Conservation (phyloP, 75 land plant species). For the Selaginella moellendorffii region DNA sequence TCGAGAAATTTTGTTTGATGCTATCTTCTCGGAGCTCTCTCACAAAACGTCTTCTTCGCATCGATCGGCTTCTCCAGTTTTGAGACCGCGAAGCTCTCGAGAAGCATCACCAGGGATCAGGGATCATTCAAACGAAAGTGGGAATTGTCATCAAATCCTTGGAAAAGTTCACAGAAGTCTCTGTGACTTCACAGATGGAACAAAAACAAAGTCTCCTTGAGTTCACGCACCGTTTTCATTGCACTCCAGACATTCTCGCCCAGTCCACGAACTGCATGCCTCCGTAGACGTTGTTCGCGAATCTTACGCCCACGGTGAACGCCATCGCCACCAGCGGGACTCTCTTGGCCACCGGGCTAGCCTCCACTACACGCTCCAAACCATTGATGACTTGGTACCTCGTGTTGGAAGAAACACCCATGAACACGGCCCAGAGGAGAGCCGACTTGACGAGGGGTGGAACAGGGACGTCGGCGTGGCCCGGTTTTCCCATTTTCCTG, state of each 20-base stretch:
- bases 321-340: constrained; percentile 72
- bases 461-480: constrained; percentile 63
- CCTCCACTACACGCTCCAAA: constrained; percentile 71
- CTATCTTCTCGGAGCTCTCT: too few relatives aligned
- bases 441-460: constrained; percentile 83
- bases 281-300: constrained; percentile 82
- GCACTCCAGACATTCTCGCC: constrained; percentile 76
- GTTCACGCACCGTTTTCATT: too few relatives aligned
- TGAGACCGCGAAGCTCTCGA: too few relatives aligned
- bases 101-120: too few relatives aligned
- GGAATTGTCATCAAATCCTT: too few relatives aligned
- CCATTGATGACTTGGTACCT: constrained; percentile 84
- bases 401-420: constrained; percentile 80
- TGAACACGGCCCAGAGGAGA: constrained; percentile 91
- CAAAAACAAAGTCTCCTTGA: too few relatives aligned
- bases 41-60: too few relatives aligned
- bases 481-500: constrained; percentile 63
- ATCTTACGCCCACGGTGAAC: constrained; percentile 81
- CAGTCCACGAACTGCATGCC: constrained; percentile 98
- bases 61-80: too few relatives aligned
- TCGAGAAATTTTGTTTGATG: too few relatives aligned
- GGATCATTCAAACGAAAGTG: too few relatives aligned
- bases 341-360: constrained; percentile 45
- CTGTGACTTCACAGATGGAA: too few relatives aligned
- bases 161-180: too few relatives aligned